Evolutionary conservation across 495 filamentous ascomycete genomes (phyloP).

Genomic region (Penicillium chermesinum): DNA sequence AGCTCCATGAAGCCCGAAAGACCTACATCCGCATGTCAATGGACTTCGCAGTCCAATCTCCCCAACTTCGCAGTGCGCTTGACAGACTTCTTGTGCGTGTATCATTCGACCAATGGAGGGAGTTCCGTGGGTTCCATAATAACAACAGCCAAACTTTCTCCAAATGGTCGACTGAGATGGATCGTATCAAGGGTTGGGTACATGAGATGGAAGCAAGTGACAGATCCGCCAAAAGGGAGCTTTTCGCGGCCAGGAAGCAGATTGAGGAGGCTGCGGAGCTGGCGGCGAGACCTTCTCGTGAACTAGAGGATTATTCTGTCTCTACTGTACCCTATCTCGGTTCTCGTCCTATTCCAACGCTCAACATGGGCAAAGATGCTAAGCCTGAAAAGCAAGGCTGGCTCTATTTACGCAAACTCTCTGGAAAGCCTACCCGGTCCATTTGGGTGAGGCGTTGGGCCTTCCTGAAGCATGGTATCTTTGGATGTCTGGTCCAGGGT

Average conservation of each 20-base stretch:
- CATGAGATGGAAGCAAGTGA: constrained; percentile 88
- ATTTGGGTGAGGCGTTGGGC: constrained; percentile 91
- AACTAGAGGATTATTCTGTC: constrained; percentile 86
- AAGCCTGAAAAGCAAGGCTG: constrained; percentile 85
- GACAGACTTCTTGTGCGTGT: constrained; percentile 81
- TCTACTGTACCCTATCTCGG: constrained; percentile 83
- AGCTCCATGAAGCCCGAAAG: constrained; percentile 89
- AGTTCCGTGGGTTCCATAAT: constrained; percentile 66
- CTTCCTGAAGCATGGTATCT: constrained; percentile 90
- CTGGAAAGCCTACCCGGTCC: constrained; percentile 82
- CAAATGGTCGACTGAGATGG: constrained; percentile 71
- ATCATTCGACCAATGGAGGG: constrained; percentile 79
- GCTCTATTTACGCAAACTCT: constrained; percentile 76
- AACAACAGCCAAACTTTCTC: constrained; percentile 51
- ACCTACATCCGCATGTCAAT: constrained; percentile 85
- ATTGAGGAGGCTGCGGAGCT: constrained; percentile 74
- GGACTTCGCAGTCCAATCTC: constrained; percentile 85
- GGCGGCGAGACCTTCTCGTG: constrained; percentile 72
- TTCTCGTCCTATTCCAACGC: constrained; percentile 59
- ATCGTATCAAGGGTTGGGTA: constrained; percentile 84
- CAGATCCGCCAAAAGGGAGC: constrained; percentile 68
- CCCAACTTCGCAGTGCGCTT: constrained; percentile 71
- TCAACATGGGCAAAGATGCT: constrained; percentile 35
- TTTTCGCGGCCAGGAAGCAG: constrained; percentile 70
- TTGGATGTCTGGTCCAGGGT: constrained; percentile 91